A percentile compares a stretch with the other conserved stretches of the same genome.
phyloP scores from a whole-genome alignment of 345 rosid species.

The Carallia brachiata region DNA sequence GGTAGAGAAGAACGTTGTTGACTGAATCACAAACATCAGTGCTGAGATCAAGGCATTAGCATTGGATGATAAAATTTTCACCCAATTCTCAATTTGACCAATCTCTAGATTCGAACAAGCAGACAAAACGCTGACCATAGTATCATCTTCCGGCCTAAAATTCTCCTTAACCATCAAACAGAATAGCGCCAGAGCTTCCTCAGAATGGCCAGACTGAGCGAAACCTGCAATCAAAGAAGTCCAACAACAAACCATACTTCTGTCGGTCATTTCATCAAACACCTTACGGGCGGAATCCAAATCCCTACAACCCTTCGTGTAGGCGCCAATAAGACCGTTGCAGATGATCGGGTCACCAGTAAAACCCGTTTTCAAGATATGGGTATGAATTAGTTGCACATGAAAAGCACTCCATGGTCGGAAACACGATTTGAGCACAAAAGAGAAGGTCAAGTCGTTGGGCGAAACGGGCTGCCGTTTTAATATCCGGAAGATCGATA shows the following conservation, averaged over 20 bases:
- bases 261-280: conserved; percentile 47
- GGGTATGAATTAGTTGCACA: conserved; percentile 36
- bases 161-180: conserved; percentile 28
- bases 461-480: conserved; percentile 27
- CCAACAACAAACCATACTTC: conserved; percentile 30
- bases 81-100: conserved; percentile 33
- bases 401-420: conserved; percentile 6
- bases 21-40: conserved; percentile 18
- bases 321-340: conserved; percentile 29
- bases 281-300: conserved; percentile 35
- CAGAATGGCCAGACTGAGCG: conserved; percentile 26
- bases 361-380: conserved; percentile 30
- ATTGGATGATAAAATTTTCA: conserved; percentile 12
- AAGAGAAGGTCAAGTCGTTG: conserved; percentile 40
- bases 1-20: conserved; percentile 32
- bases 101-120: conserved; percentile 33
- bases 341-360: conserved; percentile 31
- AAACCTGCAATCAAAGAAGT: conserved; percentile 37
- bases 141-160: conserved; percentile 29
- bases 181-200: conserved; percentile 36
- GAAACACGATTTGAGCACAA: conserved; percentile 34
- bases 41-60: neutral
- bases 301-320: conserved; percentile 24
- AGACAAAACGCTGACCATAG: conserved; percentile 38
- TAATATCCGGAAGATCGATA: conserved; percentile 27